phyloP scores from a whole-genome alignment of 2,329 filamentous ascomycete species.

The Nannizzia gypsea region DNA sequence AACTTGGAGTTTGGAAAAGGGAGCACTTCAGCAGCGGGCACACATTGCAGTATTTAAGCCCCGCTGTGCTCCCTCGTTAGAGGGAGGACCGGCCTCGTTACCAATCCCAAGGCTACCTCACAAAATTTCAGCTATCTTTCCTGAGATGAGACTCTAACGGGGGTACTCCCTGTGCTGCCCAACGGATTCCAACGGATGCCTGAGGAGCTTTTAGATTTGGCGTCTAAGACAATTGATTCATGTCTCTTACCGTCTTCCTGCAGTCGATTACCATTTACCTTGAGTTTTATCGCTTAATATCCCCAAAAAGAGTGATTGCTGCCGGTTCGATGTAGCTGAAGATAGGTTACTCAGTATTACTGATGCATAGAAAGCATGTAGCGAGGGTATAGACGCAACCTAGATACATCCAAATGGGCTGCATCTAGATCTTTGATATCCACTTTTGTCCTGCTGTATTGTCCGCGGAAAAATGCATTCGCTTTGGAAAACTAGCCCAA shows the following conservation, averaged over 20 bases:
- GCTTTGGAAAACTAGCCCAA: too few relatives aligned
- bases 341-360: background rate
- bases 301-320: background rate
- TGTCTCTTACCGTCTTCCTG: background rate
- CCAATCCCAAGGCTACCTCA: background rate
- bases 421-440: background rate
- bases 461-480: too few relatives aligned
- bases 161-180: background rate
- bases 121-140: background rate
- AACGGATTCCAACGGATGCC: background rate
- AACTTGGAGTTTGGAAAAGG: background rate
- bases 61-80: background rate
- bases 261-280: background rate
- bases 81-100: background rate
- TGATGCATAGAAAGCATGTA: background rate
- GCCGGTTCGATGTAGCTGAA: background rate
- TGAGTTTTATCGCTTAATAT: background rate
- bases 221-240: background rate
- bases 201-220: background rate
- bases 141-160: background rate
- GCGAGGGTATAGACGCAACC: background rate
- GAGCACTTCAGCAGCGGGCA: background rate
- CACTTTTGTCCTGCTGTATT: background rate
- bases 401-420: background rate
- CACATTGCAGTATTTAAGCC: background rate